Evolutionary conservation across 768 basidiomycete genomes (phyloP), one percentile per base, ranked within the genome.

Genomic region (Suillus fuscotomentosus): DNA sequence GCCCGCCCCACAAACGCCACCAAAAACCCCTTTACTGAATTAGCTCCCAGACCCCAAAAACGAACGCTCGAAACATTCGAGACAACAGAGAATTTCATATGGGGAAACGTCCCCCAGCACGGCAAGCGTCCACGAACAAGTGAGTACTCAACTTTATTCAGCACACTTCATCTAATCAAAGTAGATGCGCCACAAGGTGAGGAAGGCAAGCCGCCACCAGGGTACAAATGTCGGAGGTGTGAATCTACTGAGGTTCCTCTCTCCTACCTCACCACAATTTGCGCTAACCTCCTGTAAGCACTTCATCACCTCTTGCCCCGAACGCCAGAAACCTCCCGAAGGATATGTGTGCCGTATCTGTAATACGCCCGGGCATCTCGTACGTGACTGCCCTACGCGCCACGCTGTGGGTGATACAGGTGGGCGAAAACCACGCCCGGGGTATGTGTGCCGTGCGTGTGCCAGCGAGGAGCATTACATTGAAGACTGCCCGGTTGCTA

Each of bases 381-480:
- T 97, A 62, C 89, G 92, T 43, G 94, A 97, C 73, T 97, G 95
- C 76, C 95, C 96, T 2, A 88, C 89, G 11, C 86, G 84, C 73
- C 83, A 91, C 68, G 87, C 87, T 27, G 80, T 85, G 5, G 93
- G 92, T 14, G 92, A 95, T 72, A 94, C 92, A 2, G 92, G 92
- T 15, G 91, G 92, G 10, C 84, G 82, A 51, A 92, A 92, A 71
- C 94, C 94, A 8, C 90, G 84, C 57, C 84, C 88, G 65, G 94
- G 92, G 61, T 99, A 99, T 70, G 85, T 92, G 14, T 99, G 96
- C 77, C 85, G 93, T 45, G 94, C 94, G 2, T 99, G 96, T 75
- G 94, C 91, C 45, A 93, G 91, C 71, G 90, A 90, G 65, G 78
- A 82, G 7, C 97, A 99, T 78, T 92, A 86, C 70, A 84, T 98